Percentiles rank a stretch among this genome's conserved stretches.
These are phyloP conservation scores for Ophiocordyceps polyrhachis-furcata DNA, from an alignment of 2,329 filamentous ascomycete genomes.

Conservation along the genomic window DNA sequence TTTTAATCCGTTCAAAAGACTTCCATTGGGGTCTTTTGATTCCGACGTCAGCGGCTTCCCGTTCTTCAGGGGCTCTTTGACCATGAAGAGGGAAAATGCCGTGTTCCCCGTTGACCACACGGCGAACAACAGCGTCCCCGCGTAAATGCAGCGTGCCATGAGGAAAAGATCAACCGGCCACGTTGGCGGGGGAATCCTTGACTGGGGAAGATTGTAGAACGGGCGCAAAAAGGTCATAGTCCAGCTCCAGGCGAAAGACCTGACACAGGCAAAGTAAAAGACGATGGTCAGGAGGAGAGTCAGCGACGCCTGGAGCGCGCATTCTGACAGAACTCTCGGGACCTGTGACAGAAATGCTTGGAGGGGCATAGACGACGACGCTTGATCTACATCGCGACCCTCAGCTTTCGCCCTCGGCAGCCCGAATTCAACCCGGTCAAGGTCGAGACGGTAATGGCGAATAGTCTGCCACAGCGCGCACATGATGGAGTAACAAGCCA, in stretches of 20 bases:
- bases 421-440: conserved; percentile 41
- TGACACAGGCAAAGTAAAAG: conserved; percentile 44
- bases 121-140: conserved; percentile 47
- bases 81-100: conserved; percentile 64
- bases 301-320: conserved; percentile 20
- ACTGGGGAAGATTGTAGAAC: conserved; percentile 58
- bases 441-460: conserved; percentile 53
- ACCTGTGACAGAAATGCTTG: conserved; percentile 19
- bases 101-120: conserved; percentile 64
- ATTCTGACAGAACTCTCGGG: conserved; percentile 18
- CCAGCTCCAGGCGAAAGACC: conserved; percentile 47
- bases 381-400: conserved; percentile 7
- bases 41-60: conserved; percentile 67
- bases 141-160: conserved; percentile 34
- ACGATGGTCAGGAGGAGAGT: conserved; percentile 28
- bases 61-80: conserved; percentile 66
- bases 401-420: conserved; percentile 7
- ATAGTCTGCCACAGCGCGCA: conserved; percentile 52
- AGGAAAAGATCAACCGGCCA: conserved; percentile 40
- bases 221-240: conserved; percentile 51
- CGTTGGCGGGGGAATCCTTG: conserved; percentile 40
- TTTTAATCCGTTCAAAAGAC: conserved; percentile 65
- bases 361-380: conserved; percentile 12
- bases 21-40: conserved; percentile 82
- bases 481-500: conserved; percentile 50